Evolutionary conservation across 2,329 filamentous ascomycete genomes (phyloP).

Genomic region (Bisporella sp.): DNA sequence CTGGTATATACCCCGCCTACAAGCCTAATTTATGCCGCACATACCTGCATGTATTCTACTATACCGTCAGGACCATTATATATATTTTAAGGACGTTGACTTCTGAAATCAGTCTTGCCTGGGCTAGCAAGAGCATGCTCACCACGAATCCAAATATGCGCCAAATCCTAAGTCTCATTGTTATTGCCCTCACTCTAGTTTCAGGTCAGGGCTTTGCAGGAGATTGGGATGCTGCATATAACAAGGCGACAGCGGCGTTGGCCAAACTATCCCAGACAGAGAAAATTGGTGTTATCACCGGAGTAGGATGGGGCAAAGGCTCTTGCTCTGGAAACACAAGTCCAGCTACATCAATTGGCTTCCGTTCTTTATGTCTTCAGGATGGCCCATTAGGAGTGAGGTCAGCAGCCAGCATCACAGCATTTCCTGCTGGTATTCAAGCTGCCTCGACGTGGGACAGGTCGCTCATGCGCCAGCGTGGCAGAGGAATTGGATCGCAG

Average conservation of each 20-base stretch:
- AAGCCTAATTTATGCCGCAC: too few relatives aligned
- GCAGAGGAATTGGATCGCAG: conserved; percentile 45
- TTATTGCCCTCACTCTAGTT: too few relatives aligned
- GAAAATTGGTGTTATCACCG: neutral
- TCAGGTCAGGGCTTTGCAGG: neutral
- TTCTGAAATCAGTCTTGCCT: too few relatives aligned
- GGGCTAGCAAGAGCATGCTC: too few relatives aligned
- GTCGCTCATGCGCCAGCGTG: conserved; percentile 46
- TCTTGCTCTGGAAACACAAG: conserved; percentile 16
- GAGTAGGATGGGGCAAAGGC: neutral
- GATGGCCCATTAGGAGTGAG: conserved; percentile 57
- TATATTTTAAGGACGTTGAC: too few relatives aligned
- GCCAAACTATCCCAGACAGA: neutral
- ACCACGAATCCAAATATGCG: too few relatives aligned
- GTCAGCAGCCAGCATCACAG: conserved; percentile 63
- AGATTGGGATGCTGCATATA: neutral
- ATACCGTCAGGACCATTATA: too few relatives aligned
- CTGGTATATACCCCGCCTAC: too few relatives aligned
- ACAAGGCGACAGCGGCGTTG: neutral
- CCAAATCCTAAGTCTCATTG: too few relatives aligned
- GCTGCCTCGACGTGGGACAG: conserved; percentile 63
- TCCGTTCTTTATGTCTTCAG: conserved; percentile 22
- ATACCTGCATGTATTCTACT: too few relatives aligned
- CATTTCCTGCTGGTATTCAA: conserved; percentile 61
- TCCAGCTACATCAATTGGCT: conserved; percentile 17